Evolutionary conservation across 1,139 yeast genomes (phyloP).

Genomic region (Suhomyces choctaworum): DNA sequence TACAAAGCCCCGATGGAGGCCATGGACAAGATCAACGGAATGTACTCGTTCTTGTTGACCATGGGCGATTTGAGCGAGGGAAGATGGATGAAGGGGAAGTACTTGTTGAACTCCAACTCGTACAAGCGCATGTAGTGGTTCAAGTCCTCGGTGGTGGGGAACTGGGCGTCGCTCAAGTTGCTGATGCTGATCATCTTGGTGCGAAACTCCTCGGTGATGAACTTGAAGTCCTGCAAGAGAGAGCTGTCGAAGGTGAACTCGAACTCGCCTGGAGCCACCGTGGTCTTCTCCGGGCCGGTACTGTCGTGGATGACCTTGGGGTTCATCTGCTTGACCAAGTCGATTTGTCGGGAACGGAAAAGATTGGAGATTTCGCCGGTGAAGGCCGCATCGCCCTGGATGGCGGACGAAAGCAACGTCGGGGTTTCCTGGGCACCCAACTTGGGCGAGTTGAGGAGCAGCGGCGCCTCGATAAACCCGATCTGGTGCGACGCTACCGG

Average conservation of each 20-base stretch:
- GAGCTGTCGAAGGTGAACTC: constrained; percentile 17
- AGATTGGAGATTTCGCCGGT: constrained; percentile 49
- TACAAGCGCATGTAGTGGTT: constrained; percentile 71
- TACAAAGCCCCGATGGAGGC: constrained; percentile 89
- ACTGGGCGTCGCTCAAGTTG: constrained; percentile 53
- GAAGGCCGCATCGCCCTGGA: constrained; percentile 1
- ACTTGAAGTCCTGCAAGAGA: constrained; percentile 15
- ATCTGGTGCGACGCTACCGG: constrained; percentile 54
- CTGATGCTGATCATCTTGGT: constrained; percentile 53
- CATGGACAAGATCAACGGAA: constrained; percentile 78
- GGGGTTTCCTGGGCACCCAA: constrained; percentile 10
- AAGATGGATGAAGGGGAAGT: constrained; percentile 81
- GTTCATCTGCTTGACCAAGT: constrained; percentile 47
- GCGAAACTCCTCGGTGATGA: constrained; percentile 53
- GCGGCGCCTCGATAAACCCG: constrained; percentile 43
- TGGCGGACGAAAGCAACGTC: constrained; percentile 5
- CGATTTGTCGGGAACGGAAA: constrained; percentile 62
- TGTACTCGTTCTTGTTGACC: constrained; percentile 59
- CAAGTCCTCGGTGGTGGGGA: constrained; percentile 74
- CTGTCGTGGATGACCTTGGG: constrained; percentile 12
- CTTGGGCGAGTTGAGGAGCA: constrained; percentile 17
- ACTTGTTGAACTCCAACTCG: constrained; percentile 73
- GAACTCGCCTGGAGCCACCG: constrained; percentile 13
- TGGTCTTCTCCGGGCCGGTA: neutral
- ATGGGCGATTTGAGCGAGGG: constrained; percentile 60